Evolutionary conservation across 106 monocot species (phyloP), one percentile per base, ranked within the genome.

Genomic region (Allium cepa): DNA sequence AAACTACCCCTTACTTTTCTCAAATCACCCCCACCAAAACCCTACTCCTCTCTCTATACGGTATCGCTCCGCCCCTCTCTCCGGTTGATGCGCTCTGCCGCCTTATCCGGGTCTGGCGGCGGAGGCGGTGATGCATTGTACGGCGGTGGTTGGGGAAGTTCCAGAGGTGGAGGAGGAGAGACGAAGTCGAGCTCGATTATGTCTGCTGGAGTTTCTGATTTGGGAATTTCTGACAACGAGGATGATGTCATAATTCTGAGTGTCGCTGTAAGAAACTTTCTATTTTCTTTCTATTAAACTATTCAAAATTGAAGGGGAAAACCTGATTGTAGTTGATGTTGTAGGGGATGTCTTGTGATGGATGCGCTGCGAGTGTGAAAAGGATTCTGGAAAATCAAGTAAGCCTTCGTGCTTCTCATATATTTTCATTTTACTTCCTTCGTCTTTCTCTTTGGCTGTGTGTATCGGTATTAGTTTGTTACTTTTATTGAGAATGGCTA

Each of bases 331-430:
- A 15, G 58, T 28, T 36, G 26, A 11, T 8, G 10, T 28, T 62
- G 26, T 11, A 62, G 61, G 61, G 61, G 61, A 62, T 62, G 61
- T 9, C 61, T 26, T 62, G 61, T 12, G 61, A 36, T 62, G 61
- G 61, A 62, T 62, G 61, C 15, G 61, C 61, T 62, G 61, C 61
- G 26, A 62, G 61, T 45, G 61, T 62, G 61, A 62, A 62, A 45
- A 26, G 61, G 26, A 62, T 62, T 11, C 46, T 62, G 27, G 61
- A 62, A 62, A 62, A 14, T 62, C 61, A 62, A 62, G 61, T 62
- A 62, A 26, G 61, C 26, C 46, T 11, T 12, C 10, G 6, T 10
- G 10, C 10, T 62, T 36, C 8, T 13, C 8, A 13, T 62, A 8
- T 8, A 28, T 62, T 62, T 26, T 28, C 14, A 7, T 18, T 16